These are phyloP conservation scores for Albatrellus sp. DNA, from an alignment of 1,284 basidiomycete species.

Conservation along the genomic window DNA sequence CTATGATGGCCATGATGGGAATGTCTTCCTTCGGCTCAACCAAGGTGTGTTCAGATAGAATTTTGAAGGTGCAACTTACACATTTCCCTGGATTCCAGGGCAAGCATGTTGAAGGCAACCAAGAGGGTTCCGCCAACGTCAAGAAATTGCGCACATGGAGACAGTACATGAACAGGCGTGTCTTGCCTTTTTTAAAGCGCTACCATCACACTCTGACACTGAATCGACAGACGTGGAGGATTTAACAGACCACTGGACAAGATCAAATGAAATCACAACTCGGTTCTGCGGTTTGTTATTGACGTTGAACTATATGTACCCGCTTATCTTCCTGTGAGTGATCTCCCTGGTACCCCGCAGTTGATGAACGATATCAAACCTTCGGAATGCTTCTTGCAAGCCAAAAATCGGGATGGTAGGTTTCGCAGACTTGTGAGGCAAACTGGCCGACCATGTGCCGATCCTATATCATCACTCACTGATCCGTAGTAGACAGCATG, in stretches of 20 bases:
- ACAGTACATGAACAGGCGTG: constrained; percentile 88
- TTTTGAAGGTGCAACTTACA: not conserved
- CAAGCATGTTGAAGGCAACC: constrained; percentile 71
- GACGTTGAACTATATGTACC: too few relatives aligned
- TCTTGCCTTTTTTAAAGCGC: constrained; percentile 1
- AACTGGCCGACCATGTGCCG: too few relatives aligned
- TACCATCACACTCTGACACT: constrained; percentile 1
- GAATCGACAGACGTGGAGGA: constrained; percentile 59
- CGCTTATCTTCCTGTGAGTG: too few relatives aligned
- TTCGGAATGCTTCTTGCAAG: too few relatives aligned
- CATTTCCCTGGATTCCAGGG: constrained; percentile 32
- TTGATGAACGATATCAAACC: too few relatives aligned
- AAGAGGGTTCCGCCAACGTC: constrained; percentile 62
- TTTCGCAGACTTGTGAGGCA: too few relatives aligned
- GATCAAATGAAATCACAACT: constrained; percentile 34
- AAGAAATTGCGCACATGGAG: constrained; percentile 92
- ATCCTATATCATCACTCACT: too few relatives aligned
- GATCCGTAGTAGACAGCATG: too few relatives aligned
- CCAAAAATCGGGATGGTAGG: too few relatives aligned
- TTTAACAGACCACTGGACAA: constrained; percentile 80
- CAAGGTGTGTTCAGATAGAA: constrained; percentile 46
- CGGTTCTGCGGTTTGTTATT: too few relatives aligned
- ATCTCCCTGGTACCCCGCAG: too few relatives aligned
- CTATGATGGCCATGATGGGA: constrained; percentile 89
- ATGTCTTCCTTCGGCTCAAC: constrained; percentile 81